Evolutionary conservation across 306 rosid species (phyloP).

Genomic region (Delonix regia): DNA sequence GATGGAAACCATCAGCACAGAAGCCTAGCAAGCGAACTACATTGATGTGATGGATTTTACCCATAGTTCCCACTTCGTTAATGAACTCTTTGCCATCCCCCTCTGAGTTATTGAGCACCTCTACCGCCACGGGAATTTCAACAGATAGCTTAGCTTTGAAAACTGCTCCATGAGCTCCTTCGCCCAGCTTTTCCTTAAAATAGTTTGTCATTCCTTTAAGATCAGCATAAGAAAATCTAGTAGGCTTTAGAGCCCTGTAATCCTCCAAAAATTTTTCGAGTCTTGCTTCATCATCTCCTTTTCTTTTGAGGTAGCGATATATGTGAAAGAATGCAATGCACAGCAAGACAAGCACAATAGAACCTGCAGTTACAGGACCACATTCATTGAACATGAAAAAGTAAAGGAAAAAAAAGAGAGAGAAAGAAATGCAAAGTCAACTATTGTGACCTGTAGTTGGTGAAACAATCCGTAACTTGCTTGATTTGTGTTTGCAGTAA

Average conservation of each 20-base stretch:
- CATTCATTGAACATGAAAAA: background rate
- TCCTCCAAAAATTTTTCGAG: background rate
- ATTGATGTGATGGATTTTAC: conserved; percentile 1
- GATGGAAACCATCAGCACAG: background rate
- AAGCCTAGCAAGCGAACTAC: conserved; percentile 24
- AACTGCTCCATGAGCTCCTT: conserved; percentile 21
- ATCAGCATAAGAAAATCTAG: conserved; percentile 7
- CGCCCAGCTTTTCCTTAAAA: background rate
- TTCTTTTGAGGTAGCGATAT: background rate
- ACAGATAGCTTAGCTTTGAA: background rate
- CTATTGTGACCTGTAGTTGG: background rate
- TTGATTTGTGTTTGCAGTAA: background rate
- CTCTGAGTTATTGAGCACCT: conserved; percentile 1
- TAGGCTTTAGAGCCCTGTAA: background rate
- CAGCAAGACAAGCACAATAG: background rate
- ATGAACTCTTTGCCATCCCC: conserved; percentile 29
- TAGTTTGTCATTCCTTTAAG: background rate
- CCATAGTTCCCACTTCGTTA: conserved; percentile 26
- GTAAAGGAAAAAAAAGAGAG: background rate
- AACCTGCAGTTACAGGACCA: background rate
- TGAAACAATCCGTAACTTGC: background rate
- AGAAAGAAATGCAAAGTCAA: background rate
- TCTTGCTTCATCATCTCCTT: background rate
- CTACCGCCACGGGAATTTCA: background rate
- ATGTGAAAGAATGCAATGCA: background rate